A percentile compares a stretch with the other conserved stretches of the same genome.
Conservation (phyloP, 2,329 filamentous ascomycete genomes). For the Thelonectria blattea region DNA sequence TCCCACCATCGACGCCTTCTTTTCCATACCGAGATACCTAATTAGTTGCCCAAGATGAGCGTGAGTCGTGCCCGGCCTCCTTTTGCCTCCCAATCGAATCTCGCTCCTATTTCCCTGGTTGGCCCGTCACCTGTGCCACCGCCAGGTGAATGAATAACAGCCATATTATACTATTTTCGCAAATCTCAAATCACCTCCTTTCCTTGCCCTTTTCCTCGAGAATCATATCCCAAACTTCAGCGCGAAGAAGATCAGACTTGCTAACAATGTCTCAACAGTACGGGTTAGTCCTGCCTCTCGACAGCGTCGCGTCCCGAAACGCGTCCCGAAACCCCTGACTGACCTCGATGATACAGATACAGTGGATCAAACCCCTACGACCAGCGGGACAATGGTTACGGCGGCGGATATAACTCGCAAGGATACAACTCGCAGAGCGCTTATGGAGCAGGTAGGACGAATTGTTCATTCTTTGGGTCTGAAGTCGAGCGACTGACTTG, state of each 20-base stretch:
- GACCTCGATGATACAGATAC: constrained; percentile 54
- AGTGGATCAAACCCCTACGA: constrained; percentile 65
- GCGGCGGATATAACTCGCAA: constrained; percentile 22
- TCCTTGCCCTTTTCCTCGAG: background rate
- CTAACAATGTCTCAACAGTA: constrained; percentile 52
- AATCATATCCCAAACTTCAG: background rate
- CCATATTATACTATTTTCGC: background rate
- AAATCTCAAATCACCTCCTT: background rate
- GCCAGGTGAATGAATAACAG: background rate
- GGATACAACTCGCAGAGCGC: constrained; percentile 42
- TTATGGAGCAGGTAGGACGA: constrained; percentile 40
- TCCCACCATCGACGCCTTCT: constrained; percentile 6
- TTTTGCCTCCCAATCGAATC: constrained; percentile 20
- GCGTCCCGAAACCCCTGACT: constrained; percentile 33
- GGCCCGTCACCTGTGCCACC: background rate
- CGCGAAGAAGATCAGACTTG: constrained; percentile 17
- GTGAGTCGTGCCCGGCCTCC: constrained; percentile 34
- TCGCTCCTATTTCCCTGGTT: background rate
- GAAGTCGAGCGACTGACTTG: background rate
- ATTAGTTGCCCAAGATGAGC: constrained; percentile 39
- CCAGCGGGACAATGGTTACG: constrained; percentile 51
- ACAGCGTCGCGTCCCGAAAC: constrained; percentile 15
- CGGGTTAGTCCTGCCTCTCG: constrained; percentile 53
- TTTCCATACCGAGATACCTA: constrained; percentile 21
- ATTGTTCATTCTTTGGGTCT: background rate